Base-by-base conservation (phyloP, 495 filamentous ascomycete species). In the Durotheca rogersii region DNA sequence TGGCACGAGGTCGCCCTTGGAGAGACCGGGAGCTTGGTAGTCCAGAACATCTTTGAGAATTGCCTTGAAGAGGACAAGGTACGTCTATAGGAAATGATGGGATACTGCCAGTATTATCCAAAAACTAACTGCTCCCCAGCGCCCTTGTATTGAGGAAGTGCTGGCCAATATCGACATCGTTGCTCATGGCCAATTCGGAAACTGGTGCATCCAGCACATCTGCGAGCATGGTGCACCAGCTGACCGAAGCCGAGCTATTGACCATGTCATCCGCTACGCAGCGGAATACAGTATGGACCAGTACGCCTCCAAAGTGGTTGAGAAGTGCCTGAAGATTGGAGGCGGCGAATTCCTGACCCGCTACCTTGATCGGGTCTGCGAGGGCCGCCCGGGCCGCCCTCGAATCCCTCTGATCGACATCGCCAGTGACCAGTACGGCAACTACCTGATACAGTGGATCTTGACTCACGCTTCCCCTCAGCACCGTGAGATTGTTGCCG, bases 161-260 rank as follows among this genome's bases (percentile, higher is more conserved):
- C 77, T 98, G 19, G 83, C 78, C 25, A 95, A 90, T 65, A 94
- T 97, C 47, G 89, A 97, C 68, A 84, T 96, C 42, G 88, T 98
- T 60, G 86, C 93, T 35, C 93, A 95, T 68, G 93, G 93, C n/a
- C 93, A 98, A 64, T 98, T 97, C 65, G 93, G 93, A 38, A 98
- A 98, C 64, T 98, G 93, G 93, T 98, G 93, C 70, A 97, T 98
- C 58, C 93, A 98, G 69, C 93, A 98, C 70, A 90, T 98, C 64
- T 98, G 93, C 72, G 93, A 98, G 65, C 94, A 98, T 67, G 94
- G 93, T 29, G 84, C 86, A 51, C 89, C 91, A 19, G 83, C 84
- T 47, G 93, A 98, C 66, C 90, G 90, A 63, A 94, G 84, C 69
- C 84, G 89, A 55, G 93, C 93, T 18, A 84, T 96, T 58, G 94